Conservation (phyloP, 345 rosid species). For the Eucalyptus shirleyi region DNA sequence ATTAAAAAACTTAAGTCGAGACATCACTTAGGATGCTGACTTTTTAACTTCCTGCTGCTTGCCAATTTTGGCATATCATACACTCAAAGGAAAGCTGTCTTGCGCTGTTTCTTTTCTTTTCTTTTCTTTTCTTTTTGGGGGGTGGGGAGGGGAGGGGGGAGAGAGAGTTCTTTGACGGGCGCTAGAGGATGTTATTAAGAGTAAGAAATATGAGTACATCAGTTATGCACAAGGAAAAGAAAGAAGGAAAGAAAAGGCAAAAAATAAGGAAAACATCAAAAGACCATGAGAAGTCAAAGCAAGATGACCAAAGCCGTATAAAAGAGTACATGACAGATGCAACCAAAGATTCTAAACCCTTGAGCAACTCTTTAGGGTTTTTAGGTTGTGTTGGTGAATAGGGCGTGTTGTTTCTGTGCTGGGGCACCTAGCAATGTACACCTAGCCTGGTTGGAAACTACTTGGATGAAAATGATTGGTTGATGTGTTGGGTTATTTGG, state of each 20-base stretch:
- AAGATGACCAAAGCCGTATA: background rate
- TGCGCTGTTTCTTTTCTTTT: background rate
- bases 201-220: background rate
- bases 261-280: background rate
- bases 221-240: background rate
- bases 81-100: background rate
- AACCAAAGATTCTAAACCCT: background rate
- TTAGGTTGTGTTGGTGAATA: background rate
- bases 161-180: background rate
- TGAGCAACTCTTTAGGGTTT: background rate
- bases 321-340: background rate
- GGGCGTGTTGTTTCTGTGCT: background rate
- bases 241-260: background rate
- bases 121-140: accelerated
- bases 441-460: background rate
- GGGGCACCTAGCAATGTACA: background rate
- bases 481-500: background rate
- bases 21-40: background rate
- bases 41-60: background rate
- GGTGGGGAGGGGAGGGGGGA: accelerated
- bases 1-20: background rate
- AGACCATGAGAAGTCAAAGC: background rate
- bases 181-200: background rate
- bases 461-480: background rate
- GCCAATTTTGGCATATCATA: background rate